These are phyloP conservation scores for Saccharomyces pastorianus DNA, from an alignment of 1,139 yeast genomes.

Conservation along the genomic window DNA sequence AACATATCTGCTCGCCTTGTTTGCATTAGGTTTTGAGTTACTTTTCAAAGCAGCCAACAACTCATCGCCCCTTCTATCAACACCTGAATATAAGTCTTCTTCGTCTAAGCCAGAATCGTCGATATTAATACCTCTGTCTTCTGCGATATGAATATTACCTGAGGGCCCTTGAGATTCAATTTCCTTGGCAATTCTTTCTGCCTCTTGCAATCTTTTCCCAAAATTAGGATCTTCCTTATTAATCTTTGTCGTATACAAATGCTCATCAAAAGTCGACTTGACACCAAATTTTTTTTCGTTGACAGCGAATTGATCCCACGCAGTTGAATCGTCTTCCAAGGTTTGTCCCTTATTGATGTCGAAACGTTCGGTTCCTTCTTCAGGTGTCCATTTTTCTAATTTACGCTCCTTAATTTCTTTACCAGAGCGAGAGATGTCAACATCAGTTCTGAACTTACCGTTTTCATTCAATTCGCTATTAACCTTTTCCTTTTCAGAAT, in stretches of 20 bases:
- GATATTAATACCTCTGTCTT: constrained; percentile 72
- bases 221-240: constrained; percentile 71
- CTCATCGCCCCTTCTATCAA: constrained; percentile 53
- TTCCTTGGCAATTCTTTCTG: constrained; percentile 73
- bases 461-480: constrained; percentile 6
- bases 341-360: constrained; percentile 31
- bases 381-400: constrained; percentile 82
- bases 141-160: constrained; percentile 75
- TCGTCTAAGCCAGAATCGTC: constrained; percentile 89
- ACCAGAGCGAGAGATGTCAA: constrained; percentile 59
- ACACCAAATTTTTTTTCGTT: constrained; percentile 86
- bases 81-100: constrained; percentile 95
- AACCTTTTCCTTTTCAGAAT: constrained; percentile 6
- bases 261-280: constrained; percentile 79
- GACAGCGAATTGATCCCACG: constrained; percentile 92
- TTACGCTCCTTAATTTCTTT: constrained; percentile 52
- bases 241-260: constrained; percentile 78
- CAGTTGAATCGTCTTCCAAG: constrained; percentile 39
- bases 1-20: constrained; percentile 20
- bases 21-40: constrained; percentile 25
- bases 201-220: constrained; percentile 53
- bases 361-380: constrained; percentile 34
- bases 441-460: constrained; percentile 62
- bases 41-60: constrained; percentile 51
- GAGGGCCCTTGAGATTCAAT: constrained; percentile 59